Evolutionary conservation across 192 early-diverging fungal genomes (phyloP), one percentile per base, ranked within the genome.

Genomic region (Mortierella claussenii): DNA sequence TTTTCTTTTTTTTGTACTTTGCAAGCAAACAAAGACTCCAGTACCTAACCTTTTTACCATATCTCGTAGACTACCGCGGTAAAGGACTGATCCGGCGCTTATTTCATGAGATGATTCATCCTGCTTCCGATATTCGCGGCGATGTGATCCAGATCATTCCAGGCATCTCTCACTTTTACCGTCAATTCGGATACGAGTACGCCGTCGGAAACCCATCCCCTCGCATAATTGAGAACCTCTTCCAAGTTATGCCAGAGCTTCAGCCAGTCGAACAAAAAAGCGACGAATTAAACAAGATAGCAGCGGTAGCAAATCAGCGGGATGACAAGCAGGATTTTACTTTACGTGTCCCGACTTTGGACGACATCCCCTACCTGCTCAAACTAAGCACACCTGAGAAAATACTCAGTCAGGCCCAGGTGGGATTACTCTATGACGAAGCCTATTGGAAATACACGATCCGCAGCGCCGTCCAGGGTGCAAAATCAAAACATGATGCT

Each of bases 171-270:
- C 34, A 78, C 34, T 78, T 68, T 33, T 78, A 78, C 20, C 58
- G 55, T 20, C 64, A 68, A 46, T 78, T 78, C 45, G 74, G 74
- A 17, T 78, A 78, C 59, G 74, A 78, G 28, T 78, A 78, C 52
- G 64, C 49, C 2, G 28, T 62, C 32, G 31, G 28, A 2, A 48
- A 53, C 9, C 53, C 53, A 5, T 2, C 54, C n/a, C 33, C 30
- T 21, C 34, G 28, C 18, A 28, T 13, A 30, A 24, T 50, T 31
- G 27, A 55, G 44, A 47, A 17, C 20, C 13, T 48, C 20, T 18
- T 18, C 12, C 54, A 43, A 9, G 52, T 28, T 11, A 26, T 20
- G 13, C 36, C 47, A 3, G 47, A 49, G 21, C 47, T 49, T 3
- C 21, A 49, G 3, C 10, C 21, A 6, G 3, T 3, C 12, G 12